Conservation (phyloP, 2,329 filamentous ascomycete species). For the Samsoniella hepiali region DNA sequence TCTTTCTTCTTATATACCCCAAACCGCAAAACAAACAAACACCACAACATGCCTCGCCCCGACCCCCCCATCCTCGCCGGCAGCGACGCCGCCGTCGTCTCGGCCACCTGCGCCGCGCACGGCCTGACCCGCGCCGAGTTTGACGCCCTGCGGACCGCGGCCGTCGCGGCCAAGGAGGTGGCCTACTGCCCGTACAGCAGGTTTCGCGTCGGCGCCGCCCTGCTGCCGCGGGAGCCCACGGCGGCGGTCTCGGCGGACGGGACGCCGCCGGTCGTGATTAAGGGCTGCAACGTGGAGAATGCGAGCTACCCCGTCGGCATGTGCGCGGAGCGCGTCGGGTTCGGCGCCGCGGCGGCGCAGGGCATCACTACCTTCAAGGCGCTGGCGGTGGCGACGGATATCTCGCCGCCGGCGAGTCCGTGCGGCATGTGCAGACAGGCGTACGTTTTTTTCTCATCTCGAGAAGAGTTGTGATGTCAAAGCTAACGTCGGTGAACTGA, state of each 20-base stretch:
- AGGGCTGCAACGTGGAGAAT: conserved; percentile 89
- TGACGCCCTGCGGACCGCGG: conserved; percentile 56
- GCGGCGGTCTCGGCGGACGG: conserved; percentile 33
- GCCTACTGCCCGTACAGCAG: conserved; percentile 93
- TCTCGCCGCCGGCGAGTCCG: conserved; percentile 65
- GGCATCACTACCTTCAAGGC: conserved; percentile 64
- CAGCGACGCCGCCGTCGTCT: conserved; percentile 28
- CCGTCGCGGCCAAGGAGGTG: conserved; percentile 67
- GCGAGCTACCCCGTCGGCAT: conserved; percentile 91
- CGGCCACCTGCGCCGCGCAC: conserved; percentile 31
- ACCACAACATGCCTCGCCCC: conserved; percentile 15
- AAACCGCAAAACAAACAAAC: neutral
- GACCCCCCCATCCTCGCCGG: conserved; percentile 25
- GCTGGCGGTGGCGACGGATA: conserved; percentile 81
- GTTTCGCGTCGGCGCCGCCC: conserved; percentile 83
- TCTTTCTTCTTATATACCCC: neutral
- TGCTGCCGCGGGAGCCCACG: conserved; percentile 49
- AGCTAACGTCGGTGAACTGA: conserved; percentile 7
- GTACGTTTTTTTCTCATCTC: conserved; percentile 45
- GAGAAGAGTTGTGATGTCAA: conserved; percentile 18
- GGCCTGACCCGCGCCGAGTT: conserved; percentile 63
- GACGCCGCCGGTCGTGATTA: conserved; percentile 23
- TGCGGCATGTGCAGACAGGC: conserved; percentile 98
- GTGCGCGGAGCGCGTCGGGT: conserved; percentile 88
- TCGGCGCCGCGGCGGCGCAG: conserved; percentile 71